These are phyloP conservation scores for Kockiozyma suomiensis DNA, from an alignment of 805 yeast genomes.

Conservation along the genomic window DNA sequence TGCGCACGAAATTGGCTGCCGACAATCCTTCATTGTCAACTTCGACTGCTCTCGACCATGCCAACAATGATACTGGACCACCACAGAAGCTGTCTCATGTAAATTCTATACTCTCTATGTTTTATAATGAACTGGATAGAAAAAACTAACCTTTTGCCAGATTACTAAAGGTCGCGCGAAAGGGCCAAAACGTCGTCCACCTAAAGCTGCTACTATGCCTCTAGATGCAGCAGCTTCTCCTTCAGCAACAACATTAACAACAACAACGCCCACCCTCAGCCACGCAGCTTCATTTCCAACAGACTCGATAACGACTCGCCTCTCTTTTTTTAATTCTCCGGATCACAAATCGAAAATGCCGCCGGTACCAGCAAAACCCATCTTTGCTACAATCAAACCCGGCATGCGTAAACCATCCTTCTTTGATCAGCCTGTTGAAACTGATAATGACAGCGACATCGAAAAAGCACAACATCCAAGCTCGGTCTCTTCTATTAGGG, in stretches of 20 bases:
- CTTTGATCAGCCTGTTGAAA: background rate
- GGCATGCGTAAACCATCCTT: background rate
- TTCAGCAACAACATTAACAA: background rate
- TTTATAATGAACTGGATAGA: background rate
- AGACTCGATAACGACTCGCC: background rate
- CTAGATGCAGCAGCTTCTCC: background rate
- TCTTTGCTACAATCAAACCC: conserved; percentile 1
- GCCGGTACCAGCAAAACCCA: background rate
- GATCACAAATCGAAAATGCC: background rate
- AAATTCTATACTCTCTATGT: background rate
- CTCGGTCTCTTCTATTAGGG: too few relatives aligned
- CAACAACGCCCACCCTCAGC: background rate
- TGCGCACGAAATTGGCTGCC: conserved; percentile 4
- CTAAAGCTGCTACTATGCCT: conserved; percentile 1
- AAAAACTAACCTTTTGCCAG: background rate
- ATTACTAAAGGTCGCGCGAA: conserved; percentile 12
- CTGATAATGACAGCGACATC: too few relatives aligned
- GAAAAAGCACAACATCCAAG: too few relatives aligned
- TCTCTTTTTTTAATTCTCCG: background rate
- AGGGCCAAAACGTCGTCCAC: conserved; percentile 11
- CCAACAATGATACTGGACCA: background rate
- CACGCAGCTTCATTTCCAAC: background rate
- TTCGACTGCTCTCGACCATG: too few relatives aligned
- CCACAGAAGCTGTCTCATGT: conserved; percentile 4
- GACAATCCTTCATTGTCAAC: too few relatives aligned